Evolutionary conservation across 768 basidiomycete genomes (phyloP).

Genomic region (Candolleomyces eurysporus): DNA sequence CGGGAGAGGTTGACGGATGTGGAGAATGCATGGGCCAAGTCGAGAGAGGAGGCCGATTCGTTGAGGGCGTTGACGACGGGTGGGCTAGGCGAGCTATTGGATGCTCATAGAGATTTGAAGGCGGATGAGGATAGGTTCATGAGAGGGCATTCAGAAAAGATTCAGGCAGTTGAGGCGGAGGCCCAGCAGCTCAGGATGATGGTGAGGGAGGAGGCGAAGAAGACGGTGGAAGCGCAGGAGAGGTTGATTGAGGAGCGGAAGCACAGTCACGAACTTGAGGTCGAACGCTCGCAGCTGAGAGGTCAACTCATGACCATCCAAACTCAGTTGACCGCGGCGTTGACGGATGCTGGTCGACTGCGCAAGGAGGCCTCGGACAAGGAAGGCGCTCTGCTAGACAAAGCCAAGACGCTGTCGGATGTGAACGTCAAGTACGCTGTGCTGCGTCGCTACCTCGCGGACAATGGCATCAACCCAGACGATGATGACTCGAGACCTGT

Average conservation of each 20-base stretch:
- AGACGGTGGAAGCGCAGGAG: constrained; percentile 64
- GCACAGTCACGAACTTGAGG: constrained; percentile 60
- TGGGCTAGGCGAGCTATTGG: constrained; percentile 81
- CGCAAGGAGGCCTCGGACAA: constrained; percentile 67
- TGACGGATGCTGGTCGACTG: constrained; percentile 65
- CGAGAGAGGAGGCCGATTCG: constrained; percentile 90
- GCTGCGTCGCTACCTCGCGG: constrained; percentile 83
- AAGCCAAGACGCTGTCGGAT: constrained; percentile 64
- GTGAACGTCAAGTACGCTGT: constrained; percentile 71
- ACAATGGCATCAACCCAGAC: constrained; percentile 79
- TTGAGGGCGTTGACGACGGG: constrained; percentile 85
- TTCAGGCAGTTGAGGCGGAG: constrained; percentile 79
- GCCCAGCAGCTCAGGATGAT: constrained; percentile 71
- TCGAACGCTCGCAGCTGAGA: constrained; percentile 60
- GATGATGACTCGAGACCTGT: constrained; percentile 62
- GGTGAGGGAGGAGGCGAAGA: constrained; percentile 74
- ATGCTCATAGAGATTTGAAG: constrained; percentile 82
- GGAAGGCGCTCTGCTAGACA: constrained; percentile 64
- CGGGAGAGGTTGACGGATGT: constrained; percentile 68
- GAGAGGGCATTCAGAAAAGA: constrained; percentile 79
- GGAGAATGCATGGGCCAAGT: constrained; percentile 90
- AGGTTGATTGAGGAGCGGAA: constrained; percentile 68
- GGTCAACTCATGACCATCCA: constrained; percentile 76
- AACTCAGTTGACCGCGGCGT: constrained; percentile 63
- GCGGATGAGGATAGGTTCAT: constrained; percentile 77